phyloP scores from a whole-genome alignment of 1,284 basidiomycete genomes.

The Ustilago trichophora region DNA sequence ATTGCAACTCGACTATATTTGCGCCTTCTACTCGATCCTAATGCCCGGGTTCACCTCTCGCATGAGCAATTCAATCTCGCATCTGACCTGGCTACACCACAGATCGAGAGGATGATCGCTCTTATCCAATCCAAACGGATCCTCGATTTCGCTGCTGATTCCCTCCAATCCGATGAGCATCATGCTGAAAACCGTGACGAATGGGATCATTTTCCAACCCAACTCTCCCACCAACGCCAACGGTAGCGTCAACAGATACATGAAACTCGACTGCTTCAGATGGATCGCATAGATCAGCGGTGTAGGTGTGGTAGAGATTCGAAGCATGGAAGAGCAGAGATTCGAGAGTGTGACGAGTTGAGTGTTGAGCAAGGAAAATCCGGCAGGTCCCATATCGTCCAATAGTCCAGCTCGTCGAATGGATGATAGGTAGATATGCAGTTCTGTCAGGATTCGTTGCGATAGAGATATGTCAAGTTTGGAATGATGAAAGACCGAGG shows the following conservation, averaged over 20 bases:
- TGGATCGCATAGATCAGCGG: constrained; percentile 76
- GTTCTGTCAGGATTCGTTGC: constrained; percentile 31
- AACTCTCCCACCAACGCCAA: constrained; percentile 32
- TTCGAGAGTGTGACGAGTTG: constrained; percentile 75
- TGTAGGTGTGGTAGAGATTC: constrained; percentile 67
- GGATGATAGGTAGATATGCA: constrained; percentile 35
- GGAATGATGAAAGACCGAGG: no score
- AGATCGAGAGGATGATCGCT: constrained; percentile 42
- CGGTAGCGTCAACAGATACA: constrained; percentile 33
- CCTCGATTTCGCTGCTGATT: constrained; percentile 89
- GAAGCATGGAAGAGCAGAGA: constrained; percentile 83
- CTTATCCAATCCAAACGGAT: constrained; percentile 72
- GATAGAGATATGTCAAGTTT: no score
- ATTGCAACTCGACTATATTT: no score
- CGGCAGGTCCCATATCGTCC: constrained; percentile 45
- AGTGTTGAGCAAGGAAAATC: constrained; percentile 32
- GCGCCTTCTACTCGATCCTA: constrained; percentile 18
- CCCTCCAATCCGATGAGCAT: constrained; percentile 93
- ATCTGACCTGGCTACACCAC: constrained; percentile 22
- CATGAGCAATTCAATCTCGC: constrained; percentile 26
- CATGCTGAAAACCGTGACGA: constrained; percentile 77
- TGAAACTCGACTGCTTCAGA: constrained; percentile 81
- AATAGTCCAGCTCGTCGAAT: constrained; percentile 30
- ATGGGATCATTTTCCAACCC: constrained; percentile 75
- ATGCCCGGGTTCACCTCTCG: constrained; percentile 6